Conservation (phyloP, 345 rosid genomes). For the Dimocarpus longan region DNA sequence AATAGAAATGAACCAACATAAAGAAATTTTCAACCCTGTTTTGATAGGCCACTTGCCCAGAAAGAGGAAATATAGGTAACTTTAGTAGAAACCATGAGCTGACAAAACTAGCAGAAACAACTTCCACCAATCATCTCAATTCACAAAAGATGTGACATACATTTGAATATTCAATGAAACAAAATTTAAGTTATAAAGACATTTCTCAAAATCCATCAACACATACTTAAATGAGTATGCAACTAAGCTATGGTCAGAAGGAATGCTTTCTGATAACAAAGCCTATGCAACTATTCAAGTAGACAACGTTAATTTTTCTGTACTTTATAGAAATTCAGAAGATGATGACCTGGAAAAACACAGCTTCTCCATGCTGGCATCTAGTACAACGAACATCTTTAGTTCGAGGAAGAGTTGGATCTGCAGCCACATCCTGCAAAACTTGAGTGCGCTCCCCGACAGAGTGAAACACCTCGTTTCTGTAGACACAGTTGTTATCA, state of each 20-base stretch:
- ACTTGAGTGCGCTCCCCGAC: slow-evolving; percentile 68
- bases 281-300: not conserved
- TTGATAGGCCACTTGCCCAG: not conserved
- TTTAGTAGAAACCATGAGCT: not conserved
- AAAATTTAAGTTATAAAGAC: not conserved
- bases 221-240: not conserved
- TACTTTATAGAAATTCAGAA: not conserved
- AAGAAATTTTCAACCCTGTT: not conserved
- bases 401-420: slow-evolving; percentile 84
- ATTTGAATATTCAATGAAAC: not conserved
- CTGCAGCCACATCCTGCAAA: slow-evolving; percentile 69
- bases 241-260: not conserved
- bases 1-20: not conserved
- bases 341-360: slow-evolving; percentile 66
- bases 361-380: slow-evolving; percentile 65
- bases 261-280: not conserved
- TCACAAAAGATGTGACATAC: not conserved
- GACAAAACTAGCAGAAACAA: slow-evolving; percentile 7
- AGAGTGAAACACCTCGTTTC: slow-evolving; percentile 74
- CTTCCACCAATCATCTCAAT: not conserved
- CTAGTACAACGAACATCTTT: slow-evolving; percentile 52
- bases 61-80: not conserved
- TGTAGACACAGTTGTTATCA: slow-evolving; percentile 56
- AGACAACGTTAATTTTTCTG: not conserved
- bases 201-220: not conserved